Evolutionary conservation across 495 filamentous ascomycete genomes (phyloP).

Genomic region (Geopyxis carbonaria): DNA sequence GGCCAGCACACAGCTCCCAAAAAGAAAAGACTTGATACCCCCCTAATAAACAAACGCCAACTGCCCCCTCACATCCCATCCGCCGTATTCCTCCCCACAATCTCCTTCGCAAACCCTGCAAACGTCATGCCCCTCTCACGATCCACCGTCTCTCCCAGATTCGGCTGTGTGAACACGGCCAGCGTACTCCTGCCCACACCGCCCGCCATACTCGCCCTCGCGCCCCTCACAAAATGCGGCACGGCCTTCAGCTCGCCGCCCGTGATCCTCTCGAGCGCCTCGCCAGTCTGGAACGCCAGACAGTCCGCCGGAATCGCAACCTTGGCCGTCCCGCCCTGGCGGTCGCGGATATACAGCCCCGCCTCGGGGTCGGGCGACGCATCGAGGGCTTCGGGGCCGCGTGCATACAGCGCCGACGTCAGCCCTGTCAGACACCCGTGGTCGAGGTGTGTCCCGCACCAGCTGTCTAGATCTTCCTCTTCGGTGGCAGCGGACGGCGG

Average conservation of each 20-base stretch:
- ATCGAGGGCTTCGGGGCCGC: constrained; percentile 56
- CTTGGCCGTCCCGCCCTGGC: constrained; percentile 58
- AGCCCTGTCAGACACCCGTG: constrained; percentile 76
- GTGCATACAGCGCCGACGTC: constrained; percentile 89
- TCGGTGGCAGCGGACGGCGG: constrained; percentile 25
- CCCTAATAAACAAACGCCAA: too few species aligned
- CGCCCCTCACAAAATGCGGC: constrained; percentile 84
- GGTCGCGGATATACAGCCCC: constrained; percentile 81
- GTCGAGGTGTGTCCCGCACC: constrained; percentile 91
- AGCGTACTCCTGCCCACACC: constrained; percentile 67
- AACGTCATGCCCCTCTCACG: constrained; percentile 44
- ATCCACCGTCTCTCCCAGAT: constrained; percentile 73
- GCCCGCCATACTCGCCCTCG: constrained; percentile 29
- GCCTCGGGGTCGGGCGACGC: constrained; percentile 62
- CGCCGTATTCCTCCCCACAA: constrained; percentile 62
- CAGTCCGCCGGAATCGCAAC: constrained; percentile 80
- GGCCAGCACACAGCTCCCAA: too few species aligned
- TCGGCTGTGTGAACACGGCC: constrained; percentile 94
- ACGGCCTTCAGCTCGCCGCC: constrained; percentile 78
- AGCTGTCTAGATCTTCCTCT: constrained; percentile 58
- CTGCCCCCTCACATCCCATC: background rate
- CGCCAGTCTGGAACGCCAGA: constrained; percentile 90
- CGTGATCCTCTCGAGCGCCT: constrained; percentile 79
- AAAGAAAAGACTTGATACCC: too few species aligned
- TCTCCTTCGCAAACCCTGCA: constrained; percentile 70